Conservation (phyloP, 1,284 basidiomycete genomes). For the Heliocybe sulcata region DNA sequence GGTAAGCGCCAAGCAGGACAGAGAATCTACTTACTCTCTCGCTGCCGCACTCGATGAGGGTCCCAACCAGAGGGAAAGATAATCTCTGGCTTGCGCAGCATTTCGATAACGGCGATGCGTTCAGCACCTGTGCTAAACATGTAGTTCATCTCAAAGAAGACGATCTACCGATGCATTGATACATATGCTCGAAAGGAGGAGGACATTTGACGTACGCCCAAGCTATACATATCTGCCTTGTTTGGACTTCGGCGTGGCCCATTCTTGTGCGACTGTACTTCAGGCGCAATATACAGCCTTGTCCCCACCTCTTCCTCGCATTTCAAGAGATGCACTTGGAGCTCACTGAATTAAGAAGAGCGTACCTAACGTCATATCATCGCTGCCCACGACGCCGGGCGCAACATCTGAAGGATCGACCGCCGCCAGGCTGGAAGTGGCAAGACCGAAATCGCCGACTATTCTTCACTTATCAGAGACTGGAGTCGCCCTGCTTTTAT, state of each 20-base stretch:
- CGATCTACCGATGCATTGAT: slow-evolving; percentile 48
- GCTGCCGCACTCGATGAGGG: slow-evolving; percentile 50
- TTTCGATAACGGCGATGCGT: slow-evolving; percentile 77
- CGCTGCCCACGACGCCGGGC: slow-evolving; percentile 32
- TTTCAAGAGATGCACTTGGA: no score
- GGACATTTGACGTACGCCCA: slow-evolving; percentile 54
- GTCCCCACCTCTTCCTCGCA: slow-evolving; percentile 76
- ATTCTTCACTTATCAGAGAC: neutral
- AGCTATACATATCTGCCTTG: slow-evolving; percentile 94
- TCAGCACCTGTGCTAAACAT: slow-evolving; percentile 83
- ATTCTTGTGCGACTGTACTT: slow-evolving; percentile 60
- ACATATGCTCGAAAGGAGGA: neutral
- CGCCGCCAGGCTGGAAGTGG: slow-evolving; percentile 75
- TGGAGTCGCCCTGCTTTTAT: neutral
- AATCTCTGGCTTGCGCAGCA: slow-evolving; percentile 66
- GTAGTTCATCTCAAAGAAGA: slow-evolving; percentile 98
- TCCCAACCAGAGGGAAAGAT: slow-evolving; percentile 78
- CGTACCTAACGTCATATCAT: slow-evolving; percentile 73
- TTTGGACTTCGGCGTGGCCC: slow-evolving; percentile 72
- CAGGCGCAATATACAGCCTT: slow-evolving; percentile 89
- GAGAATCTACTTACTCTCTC: slow-evolving; percentile 45
- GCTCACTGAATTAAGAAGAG: slow-evolving; percentile 2
- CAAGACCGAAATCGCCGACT: slow-evolving; percentile 93
- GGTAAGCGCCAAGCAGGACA: slow-evolving; percentile 8
- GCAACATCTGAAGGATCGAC: slow-evolving; percentile 64